phyloP scores from a whole-genome alignment of 2,329 filamentous ascomycete species.

The Eutypella sp. region DNA sequence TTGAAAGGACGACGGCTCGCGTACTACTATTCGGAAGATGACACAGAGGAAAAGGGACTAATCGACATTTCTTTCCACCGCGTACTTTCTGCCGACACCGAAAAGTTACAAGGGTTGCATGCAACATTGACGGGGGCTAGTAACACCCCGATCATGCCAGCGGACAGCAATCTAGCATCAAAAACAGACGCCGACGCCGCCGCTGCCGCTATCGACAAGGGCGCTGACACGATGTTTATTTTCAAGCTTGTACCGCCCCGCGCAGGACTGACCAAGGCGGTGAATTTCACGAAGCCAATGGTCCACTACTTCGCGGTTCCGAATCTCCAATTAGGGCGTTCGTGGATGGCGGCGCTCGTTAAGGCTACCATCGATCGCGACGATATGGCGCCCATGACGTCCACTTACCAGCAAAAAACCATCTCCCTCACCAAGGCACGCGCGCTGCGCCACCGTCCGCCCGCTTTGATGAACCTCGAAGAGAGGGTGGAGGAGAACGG shows the following conservation, averaged over 20 bases:
- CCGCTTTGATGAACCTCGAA: conserved; percentile 73
- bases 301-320: conserved; percentile 98
- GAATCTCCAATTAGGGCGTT: conserved; percentile 76
- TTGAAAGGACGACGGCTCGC: conserved; percentile 85
- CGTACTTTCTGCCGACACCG: conserved; percentile 90
- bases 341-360: conserved; percentile 99
- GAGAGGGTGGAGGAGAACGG: conserved; percentile 34
- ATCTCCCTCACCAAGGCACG: conserved; percentile 87
- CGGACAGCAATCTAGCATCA: conserved; percentile 41
- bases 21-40: conserved; percentile 93
- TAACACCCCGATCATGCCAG: conserved; percentile 53
- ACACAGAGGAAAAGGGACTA: conserved; percentile 87
- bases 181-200: conserved; percentile 38
- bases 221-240: conserved; percentile 79
- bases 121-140: conserved; percentile 88
- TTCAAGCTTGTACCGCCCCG: conserved; percentile 96
- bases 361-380: conserved; percentile 98
- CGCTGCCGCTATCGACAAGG: conserved; percentile 32
- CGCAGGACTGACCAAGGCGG: conserved; percentile 77
- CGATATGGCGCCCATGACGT: conserved; percentile 70
- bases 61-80: conserved; percentile 98
- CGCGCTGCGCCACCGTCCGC: conserved; percentile 82
- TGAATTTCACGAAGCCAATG: conserved; percentile 96
- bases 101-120: conserved; percentile 83
- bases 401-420: conserved; percentile 94